A percentile compares a stretch with the other conserved stretches of the same genome.
Evolutionary conservation across 768 basidiomycete genomes (phyloP).

Genomic region (Phylloporus sp.): DNA sequence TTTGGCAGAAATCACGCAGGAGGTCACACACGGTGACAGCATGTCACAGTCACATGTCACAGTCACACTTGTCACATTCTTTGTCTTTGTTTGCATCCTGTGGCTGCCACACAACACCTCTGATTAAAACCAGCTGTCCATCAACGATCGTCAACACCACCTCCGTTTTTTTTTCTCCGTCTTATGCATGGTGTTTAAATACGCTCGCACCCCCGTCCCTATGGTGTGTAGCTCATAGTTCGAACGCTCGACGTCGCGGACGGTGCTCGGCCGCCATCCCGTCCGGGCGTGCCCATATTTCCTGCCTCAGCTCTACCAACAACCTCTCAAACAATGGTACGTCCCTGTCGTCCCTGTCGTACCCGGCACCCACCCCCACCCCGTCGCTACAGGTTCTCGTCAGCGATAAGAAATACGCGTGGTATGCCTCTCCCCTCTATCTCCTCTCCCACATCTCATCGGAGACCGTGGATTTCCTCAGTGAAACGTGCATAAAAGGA

Average conservation of each 20-base stretch:
- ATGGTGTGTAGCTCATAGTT: slow-evolving; percentile 40
- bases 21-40: slow-evolving; percentile 5
- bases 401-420: slow-evolving; percentile 77
- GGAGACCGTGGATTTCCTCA: slow-evolving; percentile 26
- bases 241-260: slow-evolving; percentile 56
- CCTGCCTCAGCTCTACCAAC: neutral
- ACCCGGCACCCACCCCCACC: slow-evolving; percentile 1
- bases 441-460: slow-evolving; percentile 4
- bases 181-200: slow-evolving; percentile 46
- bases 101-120: slow-evolving; percentile 20
- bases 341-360: slow-evolving; percentile 9
- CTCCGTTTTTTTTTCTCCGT: slow-evolving; percentile 25
- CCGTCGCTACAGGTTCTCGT: slow-evolving; percentile 53
- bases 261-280: slow-evolving; percentile 42
- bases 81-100: slow-evolving; percentile 21
- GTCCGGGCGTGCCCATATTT: slow-evolving; percentile 28
- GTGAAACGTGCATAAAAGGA: slow-evolving; percentile 92
- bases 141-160: slow-evolving; percentile 53
- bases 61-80: slow-evolving; percentile 3
- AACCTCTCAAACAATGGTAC: slow-evolving; percentile 41
- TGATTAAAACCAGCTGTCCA: slow-evolving; percentile 34
- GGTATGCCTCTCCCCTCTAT: slow-evolving; percentile 43
- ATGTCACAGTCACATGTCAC: neutral
- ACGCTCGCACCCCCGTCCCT: slow-evolving; percentile 27
- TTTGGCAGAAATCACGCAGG: slow-evolving; percentile 32